Conservation (phyloP, 352 stramenopile genomes). For the Pythium aquatile region DNA sequence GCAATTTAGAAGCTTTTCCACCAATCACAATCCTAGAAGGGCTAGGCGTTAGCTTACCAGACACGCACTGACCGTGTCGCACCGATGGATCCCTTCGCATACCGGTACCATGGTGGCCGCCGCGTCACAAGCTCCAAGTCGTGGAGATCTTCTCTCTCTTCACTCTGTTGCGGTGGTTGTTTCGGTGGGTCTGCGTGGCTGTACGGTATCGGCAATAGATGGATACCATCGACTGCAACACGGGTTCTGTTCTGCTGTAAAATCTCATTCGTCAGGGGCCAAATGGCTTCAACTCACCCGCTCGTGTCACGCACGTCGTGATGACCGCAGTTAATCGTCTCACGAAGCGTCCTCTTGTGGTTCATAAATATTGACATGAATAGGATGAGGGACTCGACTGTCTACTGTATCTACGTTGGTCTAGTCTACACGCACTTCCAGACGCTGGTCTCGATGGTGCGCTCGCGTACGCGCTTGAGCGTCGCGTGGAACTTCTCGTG, state of each 20-base stretch:
- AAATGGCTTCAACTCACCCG: conserved; percentile 13
- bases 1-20: not conserved
- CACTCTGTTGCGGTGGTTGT: not conserved
- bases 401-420: not conserved
- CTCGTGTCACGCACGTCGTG: not conserved
- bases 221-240: not conserved
- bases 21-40: not conserved
- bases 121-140: not conserved
- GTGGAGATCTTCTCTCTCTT: not conserved
- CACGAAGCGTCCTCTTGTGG: not conserved
- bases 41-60: not conserved
- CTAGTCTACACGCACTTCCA: conserved; percentile 25
- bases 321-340: not conserved
- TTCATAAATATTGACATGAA: conserved; percentile 5
- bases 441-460: conserved; percentile 18
- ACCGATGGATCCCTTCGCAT: not conserved
- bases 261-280: not conserved
- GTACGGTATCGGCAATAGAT: not conserved
- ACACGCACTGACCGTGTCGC: not conserved
- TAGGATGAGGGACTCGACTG: not conserved
- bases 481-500: conserved; percentile 30
- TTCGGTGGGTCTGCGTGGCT: not conserved
- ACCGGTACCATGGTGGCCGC: not conserved
- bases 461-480: conserved; percentile 24
- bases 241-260: not conserved